Base-by-base conservation (phyloP, 306 rosid species). In the Quercus engelmannii region DNA sequence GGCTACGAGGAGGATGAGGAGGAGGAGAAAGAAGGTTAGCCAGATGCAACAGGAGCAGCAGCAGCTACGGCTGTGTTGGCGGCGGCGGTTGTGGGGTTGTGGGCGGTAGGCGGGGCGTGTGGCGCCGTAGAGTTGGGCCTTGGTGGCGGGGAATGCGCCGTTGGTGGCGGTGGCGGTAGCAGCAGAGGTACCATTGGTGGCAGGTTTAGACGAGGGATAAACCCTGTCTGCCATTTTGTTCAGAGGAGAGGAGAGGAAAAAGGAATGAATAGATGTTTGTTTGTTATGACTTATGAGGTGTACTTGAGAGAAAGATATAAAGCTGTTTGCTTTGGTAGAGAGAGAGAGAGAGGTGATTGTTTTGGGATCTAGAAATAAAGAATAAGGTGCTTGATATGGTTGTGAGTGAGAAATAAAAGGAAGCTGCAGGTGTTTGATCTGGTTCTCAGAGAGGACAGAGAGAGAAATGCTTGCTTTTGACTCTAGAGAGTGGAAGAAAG, bases 31-130 rank as follows among this genome's bases (percentile, higher is more conserved):
- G 64, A 89, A 79, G 68, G 87, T 71, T 33, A 88, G 74, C 86
- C 90, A 92, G 81, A 83, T 81, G 78, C 88, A 89, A 74, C 86
- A 81, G 55, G 89, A 86, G 86, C 97, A 88, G 80, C 87, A 90
- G 58, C 92, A 77, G 4, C 91, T 73, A 19, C 94, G 89, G 75
- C 80, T 46, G 6, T 83, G 46, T 2, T 41, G 78, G 84, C 86
- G 88, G 30, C 90, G 88, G 46, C 77, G 85, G 74, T 52, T 87
- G 28, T 73, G 72, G 12, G 90, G 80, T 74, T 88, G 93, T 6
- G 93, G 94, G 49, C 93, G 97, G 88, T 91, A 92, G 74, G 97
- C 57, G 1, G 97, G 97, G 55, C 98, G 94, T 51, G 78, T 71
- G 75, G 87, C 88, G 56, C 92, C 90, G 69, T 91, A 87, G 72